A percentile compares a stretch with the other conserved stretches of the same genome.
These are phyloP conservation scores for Heliosperma pusillum DNA, from an alignment of 148 eudicot species.

Conservation along the genomic window DNA sequence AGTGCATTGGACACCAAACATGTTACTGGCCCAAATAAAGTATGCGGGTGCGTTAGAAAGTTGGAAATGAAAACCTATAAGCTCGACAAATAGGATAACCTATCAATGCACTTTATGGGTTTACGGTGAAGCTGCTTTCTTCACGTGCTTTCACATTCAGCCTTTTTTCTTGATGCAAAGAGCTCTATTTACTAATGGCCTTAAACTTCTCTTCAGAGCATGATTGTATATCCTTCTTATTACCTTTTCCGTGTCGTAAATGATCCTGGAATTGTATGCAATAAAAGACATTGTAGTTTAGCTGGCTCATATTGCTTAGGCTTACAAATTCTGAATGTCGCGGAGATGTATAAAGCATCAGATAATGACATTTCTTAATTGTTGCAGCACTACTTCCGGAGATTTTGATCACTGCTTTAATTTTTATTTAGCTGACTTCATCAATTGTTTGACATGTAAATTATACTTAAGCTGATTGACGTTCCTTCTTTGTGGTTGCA, in stretches of 20 bases:
- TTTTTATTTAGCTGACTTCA: neutral
- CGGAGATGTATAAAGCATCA: neutral
- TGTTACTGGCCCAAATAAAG: neutral
- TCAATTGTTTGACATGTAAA: conserved; percentile 9
- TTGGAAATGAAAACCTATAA: neutral
- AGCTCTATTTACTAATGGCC: neutral
- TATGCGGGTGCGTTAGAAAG: too few species aligned
- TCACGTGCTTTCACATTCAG: neutral
- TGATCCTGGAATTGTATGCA: neutral
- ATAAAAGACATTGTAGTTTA: neutral
- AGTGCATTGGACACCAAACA: too few species aligned
- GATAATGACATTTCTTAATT: neutral
- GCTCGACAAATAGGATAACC: neutral
- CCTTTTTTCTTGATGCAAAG: neutral
- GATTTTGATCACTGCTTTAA: neutral
- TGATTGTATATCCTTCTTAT: neutral
- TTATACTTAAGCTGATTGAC: conserved; percentile 13
- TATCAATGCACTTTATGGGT: neutral
- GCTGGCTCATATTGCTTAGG: neutral
- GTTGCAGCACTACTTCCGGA: neutral
- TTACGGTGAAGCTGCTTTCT: neutral
- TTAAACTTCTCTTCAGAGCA: neutral
- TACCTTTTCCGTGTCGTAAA: neutral
- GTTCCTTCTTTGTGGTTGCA: conserved; percentile 15
- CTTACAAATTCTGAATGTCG: too few species aligned